phyloP scores from a whole-genome alignment of 768 basidiomycete species.

The Suillus lakei region DNA sequence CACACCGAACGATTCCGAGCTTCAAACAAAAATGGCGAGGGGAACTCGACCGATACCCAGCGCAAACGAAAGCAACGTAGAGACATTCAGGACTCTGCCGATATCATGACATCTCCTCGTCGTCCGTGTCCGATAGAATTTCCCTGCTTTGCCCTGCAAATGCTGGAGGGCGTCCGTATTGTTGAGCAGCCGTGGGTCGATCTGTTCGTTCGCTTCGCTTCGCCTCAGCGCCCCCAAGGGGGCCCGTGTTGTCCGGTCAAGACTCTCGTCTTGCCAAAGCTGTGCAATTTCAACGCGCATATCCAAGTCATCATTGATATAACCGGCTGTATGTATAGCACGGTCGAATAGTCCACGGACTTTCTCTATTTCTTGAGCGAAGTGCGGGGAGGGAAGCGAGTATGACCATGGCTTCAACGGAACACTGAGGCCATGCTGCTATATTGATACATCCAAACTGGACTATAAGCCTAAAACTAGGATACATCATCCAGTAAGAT shows the following conservation, averaged over 20 bases:
- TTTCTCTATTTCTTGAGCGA: conserved; percentile 67
- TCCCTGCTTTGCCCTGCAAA: conserved; percentile 51
- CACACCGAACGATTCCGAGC: neutral
- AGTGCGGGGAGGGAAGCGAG: conserved; percentile 86
- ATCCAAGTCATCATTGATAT: conserved; percentile 77
- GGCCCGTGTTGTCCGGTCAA: conserved; percentile 74
- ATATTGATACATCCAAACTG: too few relatives aligned
- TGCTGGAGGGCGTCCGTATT: conserved; percentile 81
- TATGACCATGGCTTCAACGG: conserved; percentile 86
- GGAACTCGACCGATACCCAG: neutral
- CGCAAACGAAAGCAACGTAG: conserved; percentile 19
- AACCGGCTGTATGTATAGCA: conserved; percentile 55
- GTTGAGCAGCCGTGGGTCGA: conserved; percentile 75
- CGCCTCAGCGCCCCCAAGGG: conserved; percentile 75
- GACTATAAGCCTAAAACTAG: too few relatives aligned
- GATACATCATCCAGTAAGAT: too few relatives aligned
- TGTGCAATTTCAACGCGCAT: conserved; percentile 89
- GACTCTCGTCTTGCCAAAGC: conserved; percentile 82
- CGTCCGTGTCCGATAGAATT: conserved; percentile 42
- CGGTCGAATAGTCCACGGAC: conserved; percentile 86
- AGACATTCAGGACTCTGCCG: conserved; percentile 7
- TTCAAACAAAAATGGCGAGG: neutral
- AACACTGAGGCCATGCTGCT: too few relatives aligned
- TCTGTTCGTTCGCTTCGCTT: conserved; percentile 51
- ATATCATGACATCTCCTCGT: conserved; percentile 66